Base-by-base conservation (phyloP, 371 early-diverging fungal genomes). In the Synchytrium microbalum region DNA sequence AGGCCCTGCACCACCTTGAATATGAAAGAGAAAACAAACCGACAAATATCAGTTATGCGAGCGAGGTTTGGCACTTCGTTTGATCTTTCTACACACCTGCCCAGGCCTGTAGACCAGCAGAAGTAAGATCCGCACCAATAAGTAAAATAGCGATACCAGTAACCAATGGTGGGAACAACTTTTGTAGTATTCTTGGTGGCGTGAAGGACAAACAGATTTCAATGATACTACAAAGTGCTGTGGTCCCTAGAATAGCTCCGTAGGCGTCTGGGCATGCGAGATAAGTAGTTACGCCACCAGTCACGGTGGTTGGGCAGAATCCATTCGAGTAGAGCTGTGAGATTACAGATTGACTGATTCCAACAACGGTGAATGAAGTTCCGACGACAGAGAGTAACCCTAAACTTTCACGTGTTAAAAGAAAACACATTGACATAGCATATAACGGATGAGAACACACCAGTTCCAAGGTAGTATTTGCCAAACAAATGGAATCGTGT, bases 201-300 rank as follows among this genome's bases (percentile, higher is more conserved):
- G 80, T 61, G 64, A 82, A 79, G 32, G 78, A 73, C 24, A 82
- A 69, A 1, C 62, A 63, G 46, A 82, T 76, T 8, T 73, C 73
- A 25, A 81, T 64, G 13, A 76, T 31, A 1, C 81, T 74, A 64
- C 84, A 79, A 2, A 82, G 31, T 75, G 80, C 75, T 67, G 77
- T 75, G 27, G 82, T 82, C n/a, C 82, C 82, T 8, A 82, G 65
- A 52, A 82, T 69, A n/a, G 82, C 79, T 19, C 82, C 82, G 73
- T 73, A 82, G 0, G 78, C 82, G 54, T 77, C 68, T 13, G 82
- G 82, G 31, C 82, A 82, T 24, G 82, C 78, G 3, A 77, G 62
- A 29, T 81, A 71, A 10, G 66, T 62, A 16, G 63, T 64, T 5
- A 80, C 74, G 60, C 79, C 79, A 2, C 69, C 51, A 2, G 69